Evolutionary conservation across 176 grass and related monocot species (phyloP).

Genomic region (Rhynchospora breviuscula): DNA sequence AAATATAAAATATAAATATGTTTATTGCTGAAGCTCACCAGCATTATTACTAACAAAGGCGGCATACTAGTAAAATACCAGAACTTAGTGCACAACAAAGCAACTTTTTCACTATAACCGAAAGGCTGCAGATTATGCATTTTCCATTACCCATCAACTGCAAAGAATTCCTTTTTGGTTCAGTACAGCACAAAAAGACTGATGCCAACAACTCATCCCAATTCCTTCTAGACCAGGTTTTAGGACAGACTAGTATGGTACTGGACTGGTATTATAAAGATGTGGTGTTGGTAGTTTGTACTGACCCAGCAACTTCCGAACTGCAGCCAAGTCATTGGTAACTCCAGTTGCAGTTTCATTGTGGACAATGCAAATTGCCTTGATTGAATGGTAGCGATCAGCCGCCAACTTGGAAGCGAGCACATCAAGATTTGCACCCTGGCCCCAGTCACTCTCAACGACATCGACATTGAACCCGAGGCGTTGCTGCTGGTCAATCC

Average conservation of each 20-base stretch:
- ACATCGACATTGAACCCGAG: constrained; percentile 83
- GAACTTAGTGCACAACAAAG: background rate
- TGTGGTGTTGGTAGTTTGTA: background rate
- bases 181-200: too few species aligned
- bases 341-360: constrained; percentile 99
- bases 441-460: constrained; percentile 82
- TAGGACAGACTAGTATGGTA: background rate
- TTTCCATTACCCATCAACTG: background rate
- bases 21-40: background rate
- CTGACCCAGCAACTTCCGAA: constrained; percentile 63
- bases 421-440: constrained; percentile 54
- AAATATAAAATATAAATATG: background rate
- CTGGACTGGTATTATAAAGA: background rate
- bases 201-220: too few species aligned
- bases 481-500: constrained; percentile 98
- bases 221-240: too few species aligned
- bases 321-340: constrained; percentile 72
- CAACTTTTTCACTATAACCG: background rate
- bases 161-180: too few species aligned
- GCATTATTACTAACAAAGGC: background rate
- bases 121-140: background rate
- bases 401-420: constrained; percentile 50
- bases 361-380: constrained; percentile 95
- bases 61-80: background rate
- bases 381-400: constrained; percentile 59